Conservation (phyloP, 225 moss, liverwort and hornwort species). For the Straminergon stramineum region DNA sequence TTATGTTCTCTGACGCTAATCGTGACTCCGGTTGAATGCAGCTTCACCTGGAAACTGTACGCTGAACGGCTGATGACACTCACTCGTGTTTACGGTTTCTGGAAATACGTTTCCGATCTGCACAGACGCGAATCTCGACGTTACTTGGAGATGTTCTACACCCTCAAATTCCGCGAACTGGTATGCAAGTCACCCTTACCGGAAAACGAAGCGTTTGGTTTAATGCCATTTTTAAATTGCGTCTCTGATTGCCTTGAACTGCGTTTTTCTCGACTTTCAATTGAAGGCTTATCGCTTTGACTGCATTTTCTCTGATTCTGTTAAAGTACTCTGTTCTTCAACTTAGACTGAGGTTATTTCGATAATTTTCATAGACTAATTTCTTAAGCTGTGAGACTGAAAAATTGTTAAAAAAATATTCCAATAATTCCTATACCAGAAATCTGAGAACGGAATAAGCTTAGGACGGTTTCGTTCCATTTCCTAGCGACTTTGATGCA, state of each 20-base stretch:
- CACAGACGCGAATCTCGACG: constrained; percentile 56
- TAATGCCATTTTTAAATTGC: neutral
- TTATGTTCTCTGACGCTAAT: neutral
- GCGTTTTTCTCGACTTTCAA: neutral
- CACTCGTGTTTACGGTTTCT: constrained; percentile 79
- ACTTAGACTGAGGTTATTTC: neutral
- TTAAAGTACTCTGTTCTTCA: too few relatives aligned
- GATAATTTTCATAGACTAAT: neutral
- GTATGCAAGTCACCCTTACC: constrained; percentile 9
- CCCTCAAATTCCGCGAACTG: constrained; percentile 72
- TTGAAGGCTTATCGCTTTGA: neutral
- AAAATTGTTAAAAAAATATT: neutral
- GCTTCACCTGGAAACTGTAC: constrained; percentile 84
- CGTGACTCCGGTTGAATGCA: constrained; percentile 5
- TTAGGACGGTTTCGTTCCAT: neutral
- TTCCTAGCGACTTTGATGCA: neutral
- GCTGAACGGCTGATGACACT: constrained; percentile 84
- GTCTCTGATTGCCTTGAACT: neutral
- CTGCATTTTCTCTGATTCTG: neutral
- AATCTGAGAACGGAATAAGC: neutral
- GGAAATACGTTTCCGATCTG: constrained; percentile 87
- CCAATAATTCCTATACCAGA: too few relatives aligned
- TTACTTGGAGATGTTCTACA: constrained; percentile 91
- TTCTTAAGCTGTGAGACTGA: neutral
- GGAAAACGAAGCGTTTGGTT: neutral